Percentiles rank a stretch among this genome's conserved stretches.
Conservation (phyloP, 805 yeast species). For the Cyberlindnera veronae region DNA sequence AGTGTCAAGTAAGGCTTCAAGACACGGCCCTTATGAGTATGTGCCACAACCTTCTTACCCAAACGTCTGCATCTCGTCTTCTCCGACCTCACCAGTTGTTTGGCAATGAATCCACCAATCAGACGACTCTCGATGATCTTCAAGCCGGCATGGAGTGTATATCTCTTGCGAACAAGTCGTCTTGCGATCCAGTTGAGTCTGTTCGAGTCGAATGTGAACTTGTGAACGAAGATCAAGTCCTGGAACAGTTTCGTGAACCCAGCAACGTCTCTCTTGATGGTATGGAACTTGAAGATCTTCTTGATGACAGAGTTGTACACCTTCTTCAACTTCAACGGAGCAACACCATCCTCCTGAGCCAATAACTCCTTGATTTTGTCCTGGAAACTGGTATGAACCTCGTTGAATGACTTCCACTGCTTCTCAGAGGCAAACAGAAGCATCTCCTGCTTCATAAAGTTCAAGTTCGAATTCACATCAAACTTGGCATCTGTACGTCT, state of each 20-base stretch:
- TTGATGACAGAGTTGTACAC: slow-evolving; percentile 21
- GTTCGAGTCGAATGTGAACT: slow-evolving; percentile 30
- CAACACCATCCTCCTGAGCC: slow-evolving; percentile 15
- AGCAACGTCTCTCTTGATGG: neutral
- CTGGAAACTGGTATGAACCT: slow-evolving; percentile 23
- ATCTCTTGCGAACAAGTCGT: slow-evolving; percentile 25
- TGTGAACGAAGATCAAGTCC: slow-evolving; percentile 25
- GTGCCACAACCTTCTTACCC: slow-evolving; percentile 20
- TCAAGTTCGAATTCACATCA: slow-evolving; percentile 21
- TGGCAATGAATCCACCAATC: slow-evolving; percentile 36
- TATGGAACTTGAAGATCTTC: slow-evolving; percentile 10
- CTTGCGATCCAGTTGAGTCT: slow-evolving; percentile 31
- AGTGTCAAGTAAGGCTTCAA: slow-evolving; percentile 29
- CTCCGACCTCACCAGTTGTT: slow-evolving; percentile 3
- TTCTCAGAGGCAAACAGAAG: slow-evolving; percentile 26
- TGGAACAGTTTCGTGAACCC: slow-evolving; percentile 15
- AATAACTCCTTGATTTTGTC: slow-evolving; percentile 16
- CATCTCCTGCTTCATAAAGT: slow-evolving; percentile 31
- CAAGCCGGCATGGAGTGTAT: slow-evolving; percentile 31
- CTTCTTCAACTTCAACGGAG: slow-evolving; percentile 24
- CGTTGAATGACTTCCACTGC: slow-evolving; percentile 32
- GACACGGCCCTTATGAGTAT: slow-evolving; percentile 21
- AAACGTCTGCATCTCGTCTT: slow-evolving; percentile 12
- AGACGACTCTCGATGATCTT: slow-evolving; percentile 29
- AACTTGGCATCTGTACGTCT: slow-evolving; percentile 27